Percentiles rank a stretch among this genome's conserved stretches.
Evolutionary conservation across 1,284 basidiomycete species (phyloP).

Genomic region (Ceratobasidium sp.): DNA sequence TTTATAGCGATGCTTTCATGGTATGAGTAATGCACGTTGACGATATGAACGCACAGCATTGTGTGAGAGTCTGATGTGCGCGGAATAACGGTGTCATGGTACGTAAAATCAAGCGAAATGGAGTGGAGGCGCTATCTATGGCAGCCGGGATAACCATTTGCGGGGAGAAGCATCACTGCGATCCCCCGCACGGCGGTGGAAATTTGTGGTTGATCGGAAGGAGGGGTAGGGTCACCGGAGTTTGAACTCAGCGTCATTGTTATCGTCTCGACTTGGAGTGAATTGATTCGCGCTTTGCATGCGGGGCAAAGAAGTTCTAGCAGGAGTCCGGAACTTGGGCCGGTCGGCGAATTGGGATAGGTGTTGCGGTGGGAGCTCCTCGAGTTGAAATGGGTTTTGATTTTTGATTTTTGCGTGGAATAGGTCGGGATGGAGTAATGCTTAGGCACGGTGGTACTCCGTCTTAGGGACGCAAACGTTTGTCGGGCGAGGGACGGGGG

Average conservation of each 20-base stretch:
- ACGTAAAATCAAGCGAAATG: slow-evolving; percentile 5
- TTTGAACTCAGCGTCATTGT: slow-evolving; percentile 16
- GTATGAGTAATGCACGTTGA: slow-evolving; percentile 20
- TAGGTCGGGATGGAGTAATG: background rate
- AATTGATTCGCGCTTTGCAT: too few relatives aligned
- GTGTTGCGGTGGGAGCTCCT: slow-evolving; percentile 5
- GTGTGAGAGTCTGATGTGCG: background rate
- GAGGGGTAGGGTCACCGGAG: slow-evolving; percentile 7
- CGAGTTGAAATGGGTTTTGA: background rate
- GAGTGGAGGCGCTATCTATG: slow-evolving; percentile 3
- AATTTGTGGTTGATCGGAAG: slow-evolving; percentile 19
- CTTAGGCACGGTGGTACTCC: too few relatives aligned
- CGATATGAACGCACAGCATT: background rate
- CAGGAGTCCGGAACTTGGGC: slow-evolving; percentile 11
- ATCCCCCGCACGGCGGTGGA: slow-evolving; percentile 22
- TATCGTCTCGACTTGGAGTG: too few relatives aligned
- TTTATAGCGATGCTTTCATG: slow-evolving; percentile 8
- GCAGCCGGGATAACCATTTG: slow-evolving; percentile 2
- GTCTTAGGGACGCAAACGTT: background rate
- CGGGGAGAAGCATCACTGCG: slow-evolving; percentile 3
- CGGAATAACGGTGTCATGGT: background rate
- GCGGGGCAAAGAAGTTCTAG: slow-evolving; percentile 8
- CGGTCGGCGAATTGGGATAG: slow-evolving; percentile 12
- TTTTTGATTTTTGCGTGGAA: too few relatives aligned
- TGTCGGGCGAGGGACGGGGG: background rate